Base-by-base conservation (phyloP, 768 basidiomycete species). In the Calvatia gigantea region DNA sequence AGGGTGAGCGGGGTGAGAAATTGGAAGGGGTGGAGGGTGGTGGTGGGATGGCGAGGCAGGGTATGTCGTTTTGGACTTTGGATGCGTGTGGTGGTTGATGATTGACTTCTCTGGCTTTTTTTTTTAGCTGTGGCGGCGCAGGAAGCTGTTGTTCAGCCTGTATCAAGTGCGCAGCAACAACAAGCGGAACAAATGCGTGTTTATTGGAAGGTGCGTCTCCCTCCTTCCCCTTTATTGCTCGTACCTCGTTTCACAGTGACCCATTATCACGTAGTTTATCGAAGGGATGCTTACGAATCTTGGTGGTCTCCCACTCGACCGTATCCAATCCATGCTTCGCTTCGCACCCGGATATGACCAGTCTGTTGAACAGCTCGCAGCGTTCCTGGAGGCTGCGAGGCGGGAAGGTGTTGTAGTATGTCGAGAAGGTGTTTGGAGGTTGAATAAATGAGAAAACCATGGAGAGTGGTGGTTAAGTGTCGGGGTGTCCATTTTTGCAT, bases 231-330 rank as follows among this genome's bases (percentile, higher is more conserved):
- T 9, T 17, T 3, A 21, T 21, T 49, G 23, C 51, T 45, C 38
- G 27, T 27, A 14, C 33, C 45, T 58, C 35, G 47, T 53, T 6
- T 58, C 47, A 41, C 28, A 43, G 39, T 61, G 56, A 45, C 50
- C 51, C n/a, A n/a, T n/a, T n/a, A n/a, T n/a, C n/a, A 6, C 47
- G 4, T 58, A 92, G 89, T 95, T 88, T 70, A 89, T 95, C 58
- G 87, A 91, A 70, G 92, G 90, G 27, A 93, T 94, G 88, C 85
- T 97, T 55, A 93, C 85, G 51, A 95, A 94, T 67, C 74, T 98
- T 41, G 89, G 89, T 8, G 68, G 82, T 2, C 76, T 94, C 14
- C 79, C 87, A 1, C 64, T 91, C 41, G 87, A 91, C 58, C 81
- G 89, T n/a, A 93, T 97, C 64, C 94, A 97, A 66, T 76, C 80